Conservation (phyloP, 1,139 yeast species). For the Hanseniaspora gamundiae region DNA sequence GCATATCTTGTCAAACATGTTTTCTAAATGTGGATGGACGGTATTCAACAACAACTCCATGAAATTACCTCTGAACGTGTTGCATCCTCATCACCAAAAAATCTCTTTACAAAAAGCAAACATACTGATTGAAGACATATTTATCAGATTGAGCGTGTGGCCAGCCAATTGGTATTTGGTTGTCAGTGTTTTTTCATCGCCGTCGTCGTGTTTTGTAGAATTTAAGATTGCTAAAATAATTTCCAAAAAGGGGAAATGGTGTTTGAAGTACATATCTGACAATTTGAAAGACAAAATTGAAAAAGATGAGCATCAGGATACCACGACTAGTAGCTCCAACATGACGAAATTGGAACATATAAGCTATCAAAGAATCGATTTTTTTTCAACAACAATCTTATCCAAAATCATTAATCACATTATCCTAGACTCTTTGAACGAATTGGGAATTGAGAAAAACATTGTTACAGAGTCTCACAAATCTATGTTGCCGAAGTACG, state of each 20-base stretch:
- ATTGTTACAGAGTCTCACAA: constrained; percentile 1
- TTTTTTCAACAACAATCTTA: constrained; percentile 40
- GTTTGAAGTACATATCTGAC: constrained; percentile 31
- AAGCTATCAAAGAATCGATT: constrained; percentile 39
- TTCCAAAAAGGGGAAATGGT: constrained; percentile 53
- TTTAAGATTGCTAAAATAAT: constrained; percentile 48
- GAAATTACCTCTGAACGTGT: constrained; percentile 24
- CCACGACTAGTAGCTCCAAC: no score
- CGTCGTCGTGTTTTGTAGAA: constrained; percentile 36
- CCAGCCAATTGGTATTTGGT: constrained; percentile 62
- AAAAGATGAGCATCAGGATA: no score
- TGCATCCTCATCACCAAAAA: constrained; percentile 15
- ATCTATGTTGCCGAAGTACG: constrained; percentile 3
- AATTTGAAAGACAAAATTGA: constrained; percentile 19
- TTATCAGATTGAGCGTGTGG: constrained; percentile 51
- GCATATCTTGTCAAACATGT: constrained; percentile 39
- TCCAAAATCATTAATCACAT: constrained; percentile 52
- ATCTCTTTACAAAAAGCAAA: constrained; percentile 4
- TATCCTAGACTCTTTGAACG: constrained; percentile 47
- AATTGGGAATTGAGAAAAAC: constrained; percentile 15
- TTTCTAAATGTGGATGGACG: constrained; percentile 55
- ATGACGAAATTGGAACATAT: constrained; percentile 23
- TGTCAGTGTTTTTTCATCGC: constrained; percentile 34
- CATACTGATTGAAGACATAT: constrained; percentile 33
- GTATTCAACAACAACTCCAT: constrained; percentile 39